Evolutionary conservation across 2,329 filamentous ascomycete genomes (phyloP), one percentile per base, ranked within the genome.

Genomic region (Fusarium sp.): DNA sequence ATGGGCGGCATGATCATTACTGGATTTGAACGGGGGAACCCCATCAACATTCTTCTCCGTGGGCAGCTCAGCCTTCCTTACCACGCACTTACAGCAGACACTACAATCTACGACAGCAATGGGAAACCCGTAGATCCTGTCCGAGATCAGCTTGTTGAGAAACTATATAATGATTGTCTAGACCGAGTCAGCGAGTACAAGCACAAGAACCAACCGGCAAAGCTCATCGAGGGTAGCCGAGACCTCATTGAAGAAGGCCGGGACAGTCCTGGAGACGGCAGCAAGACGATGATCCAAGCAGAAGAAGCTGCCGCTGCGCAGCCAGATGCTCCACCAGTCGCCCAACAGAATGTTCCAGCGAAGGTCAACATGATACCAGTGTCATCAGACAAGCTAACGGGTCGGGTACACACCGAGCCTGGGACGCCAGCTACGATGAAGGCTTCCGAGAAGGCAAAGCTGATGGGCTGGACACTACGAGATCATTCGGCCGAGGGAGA

Each of bases 1-100:
- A 96, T 97, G 90, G 96, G 96, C 27, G 96, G 95, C 60, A 97
- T 99, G 85, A 98, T 99, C 65, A 93, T 99, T 66, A 97, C 96
- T 33, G 96, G 96, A 0, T 99, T 98, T 77, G 93, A 98, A 71
- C 89, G 93, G 70, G 96, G 96, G 16, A 99, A 99, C 74, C 96
- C 96, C 5, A 82, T 99, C 73, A 96, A 97, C 77, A 88, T 94
- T 53, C 89, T 99, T 64, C 90, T 99, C 61, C 90, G 96, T 71
- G 94, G 93, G 14, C 96, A 99, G 79, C 85, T 99, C 53, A 92
- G 91, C 25, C 85, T 99, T 18, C 90, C 90, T 14, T 97, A 97
- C 77, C 93, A 97, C 78, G 85, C 91, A 23, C 83, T 99, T 65
- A 90, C 89, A 70, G 83, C 88, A n/a, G 87, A 89, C 38, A 95